These are phyloP conservation scores for Amanita polypyramis DNA, from an alignment of 768 basidiomycete species.

Conservation along the genomic window DNA sequence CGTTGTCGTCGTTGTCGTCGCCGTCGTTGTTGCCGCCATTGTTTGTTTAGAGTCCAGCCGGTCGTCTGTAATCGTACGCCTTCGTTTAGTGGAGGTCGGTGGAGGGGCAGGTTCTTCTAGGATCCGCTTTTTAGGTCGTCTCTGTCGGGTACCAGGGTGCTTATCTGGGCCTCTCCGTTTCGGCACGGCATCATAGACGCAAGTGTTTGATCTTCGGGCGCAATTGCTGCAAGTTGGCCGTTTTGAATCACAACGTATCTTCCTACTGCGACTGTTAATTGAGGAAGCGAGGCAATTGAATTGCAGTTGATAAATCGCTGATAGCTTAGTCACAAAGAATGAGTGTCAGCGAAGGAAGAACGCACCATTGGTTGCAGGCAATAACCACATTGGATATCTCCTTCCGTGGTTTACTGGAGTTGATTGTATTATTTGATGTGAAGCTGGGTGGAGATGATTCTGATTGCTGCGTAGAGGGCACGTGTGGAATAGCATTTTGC, in stretches of 20 bases:
- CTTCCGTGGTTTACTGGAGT: constrained; percentile 36
- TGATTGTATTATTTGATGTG: constrained; percentile 13
- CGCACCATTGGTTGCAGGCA: constrained; percentile 79
- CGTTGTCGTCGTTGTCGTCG: constrained; percentile 22
- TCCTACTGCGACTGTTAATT: constrained; percentile 58
- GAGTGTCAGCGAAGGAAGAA: constrained; percentile 19
- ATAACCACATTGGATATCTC: constrained; percentile 64
- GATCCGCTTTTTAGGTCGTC: constrained; percentile 76
- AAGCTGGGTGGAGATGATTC: constrained; percentile 21
- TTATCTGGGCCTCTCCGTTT: constrained; percentile 83
- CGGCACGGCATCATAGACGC: constrained; percentile 71
- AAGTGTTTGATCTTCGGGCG: constrained; percentile 63
- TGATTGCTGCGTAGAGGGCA: constrained; percentile 22
- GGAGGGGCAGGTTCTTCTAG: constrained; percentile 40
- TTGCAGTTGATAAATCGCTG: constrained; percentile 16
- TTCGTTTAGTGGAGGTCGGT: constrained; percentile 36
- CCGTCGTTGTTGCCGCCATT: constrained; percentile 20
- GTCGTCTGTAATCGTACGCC: constrained; percentile 24
- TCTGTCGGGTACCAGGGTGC: constrained; percentile 72
- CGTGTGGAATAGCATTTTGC: constrained; percentile 11
- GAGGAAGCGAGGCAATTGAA: constrained; percentile 24
- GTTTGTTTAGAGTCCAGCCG: constrained; percentile 22
- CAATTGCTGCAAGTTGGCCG: constrained; percentile 79
- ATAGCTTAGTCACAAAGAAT: constrained; percentile 30
- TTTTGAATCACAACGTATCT: constrained; percentile 81